Evolutionary conservation across 148 eudicot species (phyloP).

Genomic region (Cornus florida): DNA sequence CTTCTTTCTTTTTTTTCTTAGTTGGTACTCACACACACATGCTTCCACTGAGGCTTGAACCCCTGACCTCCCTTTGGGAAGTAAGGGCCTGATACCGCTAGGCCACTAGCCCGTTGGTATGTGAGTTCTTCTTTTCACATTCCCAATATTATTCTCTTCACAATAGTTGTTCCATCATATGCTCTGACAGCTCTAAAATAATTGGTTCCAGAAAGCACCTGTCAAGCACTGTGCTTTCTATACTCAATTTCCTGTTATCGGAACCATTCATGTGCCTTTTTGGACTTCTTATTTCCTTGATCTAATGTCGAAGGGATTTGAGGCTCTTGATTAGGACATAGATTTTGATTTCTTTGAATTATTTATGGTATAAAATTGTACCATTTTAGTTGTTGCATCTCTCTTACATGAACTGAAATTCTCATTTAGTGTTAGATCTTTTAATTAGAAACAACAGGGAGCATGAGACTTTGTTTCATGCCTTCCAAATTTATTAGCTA

Average conservation of each 20-base stretch:
- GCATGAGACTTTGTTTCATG: neutral
- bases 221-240: neutral
- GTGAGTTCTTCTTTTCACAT: no score
- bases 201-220: neutral
- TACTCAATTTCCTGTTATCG: neutral
- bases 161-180: neutral
- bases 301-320: neutral
- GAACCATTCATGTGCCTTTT: no score
- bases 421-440: no score
- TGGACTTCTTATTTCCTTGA: neutral
- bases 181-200: neutral
- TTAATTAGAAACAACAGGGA: neutral
- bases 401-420: neutral
- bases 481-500: neutral
- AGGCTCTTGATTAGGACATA: neutral
- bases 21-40: no score
- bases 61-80: no score
- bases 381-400: neutral
- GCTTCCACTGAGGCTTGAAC: no score
- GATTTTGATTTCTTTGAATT: neutral
- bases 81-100: no score
- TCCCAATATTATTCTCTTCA: no score
- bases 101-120: no score
- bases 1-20: neutral
- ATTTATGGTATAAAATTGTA: neutral